Evolutionary conservation across 805 yeast genomes (phyloP).

Genomic region (Candida ortonii): DNA sequence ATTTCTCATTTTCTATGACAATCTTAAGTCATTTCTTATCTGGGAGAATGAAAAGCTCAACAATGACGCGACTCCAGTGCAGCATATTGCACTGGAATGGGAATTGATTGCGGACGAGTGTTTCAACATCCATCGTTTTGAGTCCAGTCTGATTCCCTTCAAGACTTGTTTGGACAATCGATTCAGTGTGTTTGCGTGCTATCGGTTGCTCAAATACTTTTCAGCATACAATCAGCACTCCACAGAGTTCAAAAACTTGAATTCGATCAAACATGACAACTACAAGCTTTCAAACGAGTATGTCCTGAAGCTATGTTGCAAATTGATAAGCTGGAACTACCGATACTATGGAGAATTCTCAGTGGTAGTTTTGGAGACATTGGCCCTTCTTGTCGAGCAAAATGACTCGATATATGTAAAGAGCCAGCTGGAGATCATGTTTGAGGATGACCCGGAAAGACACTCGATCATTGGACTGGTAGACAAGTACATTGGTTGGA

Average conservation of each 20-base stretch:
- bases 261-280: conserved; percentile 18
- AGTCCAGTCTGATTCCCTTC: conserved; percentile 50
- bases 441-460: conserved; percentile 22
- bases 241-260: conserved; percentile 24
- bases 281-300: conserved; percentile 33
- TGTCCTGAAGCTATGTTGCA: conserved; percentile 42
- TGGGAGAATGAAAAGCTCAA: conserved; percentile 32
- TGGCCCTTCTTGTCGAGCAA: conserved; percentile 37
- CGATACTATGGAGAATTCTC: conserved; percentile 63
- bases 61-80: conserved; percentile 28
- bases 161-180: conserved; percentile 52
- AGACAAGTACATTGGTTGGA: conserved; percentile 30
- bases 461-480: conserved; percentile 23
- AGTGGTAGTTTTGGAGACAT: conserved; percentile 39
- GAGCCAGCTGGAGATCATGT: conserved; percentile 39
- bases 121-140: conserved; percentile 45
- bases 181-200: conserved; percentile 61
- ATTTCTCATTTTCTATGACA: conserved; percentile 65
- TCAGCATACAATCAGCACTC: conserved; percentile 25
- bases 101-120: conserved; percentile 62
- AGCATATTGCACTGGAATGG: conserved; percentile 71
- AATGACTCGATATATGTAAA: conserved; percentile 38
- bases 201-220: conserved; percentile 46
- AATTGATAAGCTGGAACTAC: conserved; percentile 56
- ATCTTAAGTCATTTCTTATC: conserved; percentile 75